Percentiles rank a stretch among this genome's conserved stretches.
phyloP scores from a whole-genome alignment of 805 yeast genomes.

The Lipomyces kockii region DNA sequence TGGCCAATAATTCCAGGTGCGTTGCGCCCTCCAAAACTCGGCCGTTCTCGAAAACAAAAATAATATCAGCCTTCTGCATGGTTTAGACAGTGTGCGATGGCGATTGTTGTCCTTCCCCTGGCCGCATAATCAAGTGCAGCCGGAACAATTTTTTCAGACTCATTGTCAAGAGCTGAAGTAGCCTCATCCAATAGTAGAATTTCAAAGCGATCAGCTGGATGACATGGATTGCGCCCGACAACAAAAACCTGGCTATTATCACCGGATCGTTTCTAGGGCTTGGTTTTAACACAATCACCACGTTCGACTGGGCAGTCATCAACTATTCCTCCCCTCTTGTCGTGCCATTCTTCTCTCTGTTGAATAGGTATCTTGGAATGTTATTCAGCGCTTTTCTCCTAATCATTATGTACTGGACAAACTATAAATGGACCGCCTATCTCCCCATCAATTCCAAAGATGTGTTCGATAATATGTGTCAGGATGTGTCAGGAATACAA shows the following conservation, averaged over 20 bases:
- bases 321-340: slow-evolving; percentile 49
- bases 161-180: too few relatives aligned
- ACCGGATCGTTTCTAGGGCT: slow-evolving; percentile 60
- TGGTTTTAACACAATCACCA: slow-evolving; percentile 63
- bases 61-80: too few relatives aligned
- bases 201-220: slow-evolving; percentile 45
- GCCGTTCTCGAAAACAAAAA: too few relatives aligned
- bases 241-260: slow-evolving; percentile 63
- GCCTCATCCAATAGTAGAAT: too few relatives aligned
- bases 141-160: too few relatives aligned
- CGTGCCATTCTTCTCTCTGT: slow-evolving; percentile 49
- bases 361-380: background rate
- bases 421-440: slow-evolving; percentile 44
- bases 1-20: too few relatives aligned
- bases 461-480: background rate
- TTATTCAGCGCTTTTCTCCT: slow-evolving; percentile 5
- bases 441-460: slow-evolving; percentile 53
- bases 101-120: too few relatives aligned
- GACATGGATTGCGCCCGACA: slow-evolving; percentile 63
- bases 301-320: slow-evolving; percentile 71
- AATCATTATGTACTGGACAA: slow-evolving; percentile 14
- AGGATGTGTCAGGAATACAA: slow-evolving; percentile 48
- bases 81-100: too few relatives aligned
- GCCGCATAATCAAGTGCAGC: too few relatives aligned
- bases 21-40: too few relatives aligned